Evolutionary conservation across 2,329 filamentous ascomycete genomes (phyloP).

Genomic region (Orbilia quercus): DNA sequence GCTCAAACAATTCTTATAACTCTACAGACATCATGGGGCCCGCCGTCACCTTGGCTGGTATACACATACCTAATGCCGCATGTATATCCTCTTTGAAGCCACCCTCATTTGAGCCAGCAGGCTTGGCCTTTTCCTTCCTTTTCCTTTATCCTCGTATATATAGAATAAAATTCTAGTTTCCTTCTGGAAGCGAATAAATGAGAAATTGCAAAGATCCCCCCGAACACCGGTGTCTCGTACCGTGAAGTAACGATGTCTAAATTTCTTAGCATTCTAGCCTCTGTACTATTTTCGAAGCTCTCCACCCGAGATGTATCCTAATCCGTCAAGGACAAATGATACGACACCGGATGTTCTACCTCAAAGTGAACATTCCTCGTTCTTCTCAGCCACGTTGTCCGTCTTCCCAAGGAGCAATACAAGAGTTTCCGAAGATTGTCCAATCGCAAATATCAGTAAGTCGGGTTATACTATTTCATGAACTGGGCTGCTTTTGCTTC

Average conservation of each 20-base stretch:
- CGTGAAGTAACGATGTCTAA: background rate
- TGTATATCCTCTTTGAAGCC: conserved; percentile 37
- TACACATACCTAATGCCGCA: conserved; percentile 40
- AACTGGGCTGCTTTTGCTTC: no score
- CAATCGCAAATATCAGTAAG: conserved; percentile 31
- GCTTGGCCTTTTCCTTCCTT: conserved; percentile 6
- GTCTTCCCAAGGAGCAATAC: background rate
- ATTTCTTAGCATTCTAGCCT: conserved; percentile 13
- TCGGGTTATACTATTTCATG: conserved; percentile 14
- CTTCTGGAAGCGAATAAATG: background rate
- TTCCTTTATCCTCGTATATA: background rate
- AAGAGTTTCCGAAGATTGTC: no score
- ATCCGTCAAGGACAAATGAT: conserved; percentile 32
- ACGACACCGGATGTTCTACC: conserved; percentile 37
- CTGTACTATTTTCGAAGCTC: conserved; percentile 16
- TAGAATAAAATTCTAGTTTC: conserved; percentile 12
- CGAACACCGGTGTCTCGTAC: background rate
- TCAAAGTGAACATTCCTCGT: conserved; percentile 30
- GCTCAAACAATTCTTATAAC: background rate
- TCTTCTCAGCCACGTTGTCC: conserved; percentile 36
- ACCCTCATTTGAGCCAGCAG: conserved; percentile 17
- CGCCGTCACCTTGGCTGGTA: conserved; percentile 4
- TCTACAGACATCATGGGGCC: background rate
- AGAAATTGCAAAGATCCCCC: no score
- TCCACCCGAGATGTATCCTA: conserved; percentile 36